Percentiles rank a stretch among this genome's conserved stretches.
Evolutionary conservation across 2,329 filamentous ascomycete genomes (phyloP).

Genomic region (Fusarium newnesense): DNA sequence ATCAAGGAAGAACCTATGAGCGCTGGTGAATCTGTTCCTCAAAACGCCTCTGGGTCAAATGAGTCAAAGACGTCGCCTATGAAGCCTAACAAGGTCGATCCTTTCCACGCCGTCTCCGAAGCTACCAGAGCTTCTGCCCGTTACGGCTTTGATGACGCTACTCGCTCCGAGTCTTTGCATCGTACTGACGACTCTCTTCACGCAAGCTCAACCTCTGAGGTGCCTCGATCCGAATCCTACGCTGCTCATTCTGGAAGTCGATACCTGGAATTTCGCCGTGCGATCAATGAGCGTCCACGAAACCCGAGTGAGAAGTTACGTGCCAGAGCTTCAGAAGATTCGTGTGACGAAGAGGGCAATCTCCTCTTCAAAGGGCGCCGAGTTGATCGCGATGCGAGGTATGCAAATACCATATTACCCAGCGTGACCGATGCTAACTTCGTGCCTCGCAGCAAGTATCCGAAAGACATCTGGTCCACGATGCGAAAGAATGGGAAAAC

Average conservation of each 20-base stretch:
- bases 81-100: slow-evolving; percentile 21
- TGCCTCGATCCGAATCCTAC: slow-evolving; percentile 41
- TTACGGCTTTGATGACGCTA: slow-evolving; percentile 42
- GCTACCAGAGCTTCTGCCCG: slow-evolving; percentile 27
- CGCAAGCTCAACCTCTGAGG: slow-evolving; percentile 31
- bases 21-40: not conserved
- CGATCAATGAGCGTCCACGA: slow-evolving; percentile 23
- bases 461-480: slow-evolving; percentile 59
- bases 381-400: slow-evolving; percentile 45
- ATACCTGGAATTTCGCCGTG: slow-evolving; percentile 43
- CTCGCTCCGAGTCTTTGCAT: slow-evolving; percentile 49
- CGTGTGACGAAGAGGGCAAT: slow-evolving; percentile 48
- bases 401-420: slow-evolving; percentile 24
- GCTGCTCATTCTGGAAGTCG: slow-evolving; percentile 39
- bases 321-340: slow-evolving; percentile 26
- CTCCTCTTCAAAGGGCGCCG: slow-evolving; percentile 54
- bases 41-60: not conserved
- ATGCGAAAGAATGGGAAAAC: slow-evolving; percentile 64
- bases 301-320: slow-evolving; percentile 16
- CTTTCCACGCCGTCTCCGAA: slow-evolving; percentile 30
- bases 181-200: slow-evolving; percentile 36
- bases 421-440: slow-evolving; percentile 20
- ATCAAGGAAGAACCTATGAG: slow-evolving; percentile 49
- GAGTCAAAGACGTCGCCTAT: slow-evolving; percentile 2
- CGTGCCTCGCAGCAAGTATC: slow-evolving; percentile 49